Percentiles rank a stretch among this genome's conserved stretches.
These are phyloP conservation scores for Eleusine indica DNA, from an alignment of 176 grass and related monocot genomes.

Conservation along the genomic window DNA sequence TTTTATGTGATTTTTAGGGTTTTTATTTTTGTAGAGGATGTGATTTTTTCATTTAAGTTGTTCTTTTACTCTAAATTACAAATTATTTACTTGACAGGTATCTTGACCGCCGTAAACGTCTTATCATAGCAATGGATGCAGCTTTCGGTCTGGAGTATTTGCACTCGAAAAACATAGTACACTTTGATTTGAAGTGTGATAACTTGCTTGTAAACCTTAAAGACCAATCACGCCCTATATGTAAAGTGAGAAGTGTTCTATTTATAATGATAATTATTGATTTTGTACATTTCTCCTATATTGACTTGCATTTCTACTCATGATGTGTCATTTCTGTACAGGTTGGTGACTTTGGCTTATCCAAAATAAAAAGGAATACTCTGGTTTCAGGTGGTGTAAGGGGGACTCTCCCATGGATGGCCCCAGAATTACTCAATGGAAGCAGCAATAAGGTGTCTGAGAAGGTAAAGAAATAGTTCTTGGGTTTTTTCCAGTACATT, in stretches of 20 bases:
- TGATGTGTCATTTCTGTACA: constrained; percentile 31
- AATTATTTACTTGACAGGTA: constrained; percentile 45
- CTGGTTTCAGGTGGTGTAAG: constrained; percentile 94
- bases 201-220: constrained; percentile 96
- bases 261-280: constrained; percentile 4
- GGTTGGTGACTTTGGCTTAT: constrained; percentile 95
- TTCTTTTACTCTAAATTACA: constrained; percentile 41
- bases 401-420: constrained; percentile 90
- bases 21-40: too few species aligned
- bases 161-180: constrained; percentile 93
- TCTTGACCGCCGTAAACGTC: constrained; percentile 82
- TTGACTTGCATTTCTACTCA: constrained; percentile 27
- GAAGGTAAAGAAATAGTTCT: constrained; percentile 58
- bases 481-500: constrained; percentile 18
- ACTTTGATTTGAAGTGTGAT: constrained; percentile 96
- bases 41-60: not conserved
- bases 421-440: constrained; percentile 86
- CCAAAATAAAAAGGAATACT: constrained; percentile 93
- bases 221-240: constrained; percentile 88
- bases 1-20: not conserved
- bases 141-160: constrained; percentile 95
- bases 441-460: constrained; percentile 91
- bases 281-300: constrained; percentile 23
- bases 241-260: constrained; percentile 61
- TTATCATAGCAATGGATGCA: constrained; percentile 94